Evolutionary conservation across 306 rosid genomes (phyloP), one percentile per base, ranked within the genome.

Genomic region (Cucumis hystrix): DNA sequence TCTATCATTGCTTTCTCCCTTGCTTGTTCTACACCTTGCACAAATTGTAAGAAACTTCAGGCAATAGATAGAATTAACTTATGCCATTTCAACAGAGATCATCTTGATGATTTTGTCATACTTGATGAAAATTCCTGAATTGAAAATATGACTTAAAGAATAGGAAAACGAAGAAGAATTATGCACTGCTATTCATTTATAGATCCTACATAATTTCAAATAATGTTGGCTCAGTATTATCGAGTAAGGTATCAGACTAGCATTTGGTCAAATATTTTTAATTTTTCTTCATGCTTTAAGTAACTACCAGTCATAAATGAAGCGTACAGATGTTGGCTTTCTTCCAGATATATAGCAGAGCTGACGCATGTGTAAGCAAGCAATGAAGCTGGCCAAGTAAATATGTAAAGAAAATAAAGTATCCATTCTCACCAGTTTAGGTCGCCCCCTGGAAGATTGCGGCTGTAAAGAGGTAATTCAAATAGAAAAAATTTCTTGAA

Each of bases 401-500:
- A 25, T 33, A 18, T 14, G 51, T 37, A 60, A 28, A 49, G 35
- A 56, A 57, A 77, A 55, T 47, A 56, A 30, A 76, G 28, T 47
- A 25, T 37, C 7, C 75, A 16, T 76, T 55, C 97, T 92, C 90
- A 96, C 99, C 97, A 89, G 87, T 78, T 74, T 14, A 2, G 66
- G 77, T 52, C 86, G 62, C 80, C 86, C 79, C 58, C 84, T 0
- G 88, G 93, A 77, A 91, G 88, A 86, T 79, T 84, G 51, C 91
- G 93, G 76, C 79, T 89, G 90, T 96, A 92, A 75, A 96, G 58
- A 3, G 99, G 97, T 78, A 91, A 79, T 80, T 96, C 99, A 1
- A 92, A 85, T 82, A 96, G 98, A 82, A 92, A 83, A 74, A 54
- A 4, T 59, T 60, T 76, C 81, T 89, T 96, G 90, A 91, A 88